phyloP scores from a whole-genome alignment of 768 basidiomycete genomes.

The Tulasnella sp. region DNA sequence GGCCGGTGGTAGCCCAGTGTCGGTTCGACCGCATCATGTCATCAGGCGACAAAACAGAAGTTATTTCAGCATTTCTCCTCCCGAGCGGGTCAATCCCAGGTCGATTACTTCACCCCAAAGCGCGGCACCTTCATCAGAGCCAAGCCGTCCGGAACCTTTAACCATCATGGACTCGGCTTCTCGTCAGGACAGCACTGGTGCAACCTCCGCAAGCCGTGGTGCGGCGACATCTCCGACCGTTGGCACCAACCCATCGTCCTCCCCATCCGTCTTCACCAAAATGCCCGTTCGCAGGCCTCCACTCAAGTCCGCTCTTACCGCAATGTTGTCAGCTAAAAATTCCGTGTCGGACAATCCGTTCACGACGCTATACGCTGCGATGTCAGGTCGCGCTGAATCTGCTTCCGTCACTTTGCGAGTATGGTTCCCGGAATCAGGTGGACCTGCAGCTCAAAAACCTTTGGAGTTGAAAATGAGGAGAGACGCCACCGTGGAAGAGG shows the following conservation, averaged over 20 bases:
- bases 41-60: conserved; percentile 21
- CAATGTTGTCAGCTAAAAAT: conserved; percentile 71
- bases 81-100: conserved; percentile 18
- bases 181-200: background rate
- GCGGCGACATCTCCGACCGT: conserved; percentile 7
- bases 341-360: conserved; percentile 78
- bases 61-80: conserved; percentile 33
- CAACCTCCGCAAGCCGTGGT: background rate
- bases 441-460: conserved; percentile 58
- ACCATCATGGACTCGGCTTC: background rate
- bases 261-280: conserved; percentile 37
- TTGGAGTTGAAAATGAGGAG: conserved; percentile 78
- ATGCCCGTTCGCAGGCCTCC: conserved; percentile 9
- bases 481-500: conserved; percentile 93
- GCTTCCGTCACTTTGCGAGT: conserved; percentile 69
- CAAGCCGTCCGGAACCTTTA: conserved; percentile 4
- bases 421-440: conserved; percentile 79
- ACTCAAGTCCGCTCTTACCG: conserved; percentile 64
- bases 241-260: background rate
- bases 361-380: conserved; percentile 80
- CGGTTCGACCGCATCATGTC: background rate
- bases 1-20: background rate
- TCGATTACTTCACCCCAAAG: conserved; percentile 6
- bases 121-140: background rate
- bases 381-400: conserved; percentile 72